A percentile compares a stretch with the other conserved stretches of the same genome.
These are phyloP conservation scores for Flaveria brownii DNA, from an alignment of 129 eudicot genomes.

Conservation along the genomic window DNA sequence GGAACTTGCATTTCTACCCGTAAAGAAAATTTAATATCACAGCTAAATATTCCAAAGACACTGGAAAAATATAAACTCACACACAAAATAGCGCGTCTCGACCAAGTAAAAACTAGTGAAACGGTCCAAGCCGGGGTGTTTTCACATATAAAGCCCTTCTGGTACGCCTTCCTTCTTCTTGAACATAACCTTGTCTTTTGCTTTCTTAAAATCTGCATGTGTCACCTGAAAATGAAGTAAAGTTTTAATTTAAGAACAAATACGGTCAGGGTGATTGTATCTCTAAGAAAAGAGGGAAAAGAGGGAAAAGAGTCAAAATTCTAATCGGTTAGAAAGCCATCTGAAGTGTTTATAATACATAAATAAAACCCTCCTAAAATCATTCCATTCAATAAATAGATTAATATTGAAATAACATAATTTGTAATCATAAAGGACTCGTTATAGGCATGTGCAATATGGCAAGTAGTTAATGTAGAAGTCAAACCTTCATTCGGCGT, in stretches of 20 bases:
- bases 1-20: not conserved
- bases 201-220: slow-evolving; percentile 96
- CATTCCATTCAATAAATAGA: not conserved
- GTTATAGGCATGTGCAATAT: not conserved
- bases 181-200: slow-evolving; percentile 93
- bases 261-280: not conserved
- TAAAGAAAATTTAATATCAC: not conserved
- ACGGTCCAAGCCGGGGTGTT: not conserved
- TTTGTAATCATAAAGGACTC: not conserved
- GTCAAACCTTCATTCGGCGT: slow-evolving; percentile 90
- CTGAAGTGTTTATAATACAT: not conserved
- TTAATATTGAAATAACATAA: not conserved
- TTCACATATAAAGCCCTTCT: slow-evolving; percentile 91
- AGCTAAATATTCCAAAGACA: slow-evolving; percentile 14
- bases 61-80: slow-evolving; percentile 5
- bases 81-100: not conserved
- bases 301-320: not conserved
- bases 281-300: not conserved
- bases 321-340: not conserved
- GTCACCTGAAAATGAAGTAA: slow-evolving; percentile 49
- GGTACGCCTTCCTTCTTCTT: slow-evolving; percentile 97
- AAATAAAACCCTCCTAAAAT: not conserved
- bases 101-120: slow-evolving; percentile 3
- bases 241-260: not conserved
- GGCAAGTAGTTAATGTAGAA: not conserved